Base-by-base conservation (phyloP, 768 basidiomycete genomes). In the Amanita phalloides region DNA sequence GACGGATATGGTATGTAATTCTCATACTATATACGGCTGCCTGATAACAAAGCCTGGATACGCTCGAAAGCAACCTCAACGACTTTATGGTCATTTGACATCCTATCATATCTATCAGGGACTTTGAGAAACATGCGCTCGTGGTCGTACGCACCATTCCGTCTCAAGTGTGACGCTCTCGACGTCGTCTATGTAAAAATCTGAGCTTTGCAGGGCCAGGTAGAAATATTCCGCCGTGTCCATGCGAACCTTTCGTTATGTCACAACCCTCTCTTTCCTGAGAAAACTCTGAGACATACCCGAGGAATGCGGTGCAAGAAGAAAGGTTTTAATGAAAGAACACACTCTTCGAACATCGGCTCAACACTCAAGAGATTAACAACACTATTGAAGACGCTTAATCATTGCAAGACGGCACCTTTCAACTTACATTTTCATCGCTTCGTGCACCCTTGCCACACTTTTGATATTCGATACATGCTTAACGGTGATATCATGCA, bases 171-270 rank as follows among this genome's bases (percentile, higher is more conserved):
- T 64, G 10, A 86, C 62, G 11, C 83, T 78, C 60, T 90, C 87
- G 1, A 77, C 72, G 36, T 75, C 78, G 35, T 82, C 81, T 7
- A 79, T 80, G 13, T 87, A 85, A 7, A 86, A 60, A 56, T 89
- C 88, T 43, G 73, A 73, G 57, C 79, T 79, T 62, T 91, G 87
- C 33, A 94, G 64, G 13, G 79, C 73, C 25, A 90, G 69, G 61
- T 92, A 96, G 6, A 96, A 64, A 55, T 85, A 79, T 64, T 95
- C 93, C 2, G 90, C 88, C 1, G 88, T 82, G 54, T 83, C 80
- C 8, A 82, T 74, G 51, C 93, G 82, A 51, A 93, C 72, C 91
- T 95, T 57, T 26, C 8, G 33, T 35, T 35, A 48, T 42, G 21
- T 23, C 26, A 37, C 14, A 6, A 45, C 13, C 33, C 20, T 14